These are phyloP conservation scores for Vanderwaltozyma polyspora DNA, from an alignment of 805 yeast species.

Conservation along the genomic window DNA sequence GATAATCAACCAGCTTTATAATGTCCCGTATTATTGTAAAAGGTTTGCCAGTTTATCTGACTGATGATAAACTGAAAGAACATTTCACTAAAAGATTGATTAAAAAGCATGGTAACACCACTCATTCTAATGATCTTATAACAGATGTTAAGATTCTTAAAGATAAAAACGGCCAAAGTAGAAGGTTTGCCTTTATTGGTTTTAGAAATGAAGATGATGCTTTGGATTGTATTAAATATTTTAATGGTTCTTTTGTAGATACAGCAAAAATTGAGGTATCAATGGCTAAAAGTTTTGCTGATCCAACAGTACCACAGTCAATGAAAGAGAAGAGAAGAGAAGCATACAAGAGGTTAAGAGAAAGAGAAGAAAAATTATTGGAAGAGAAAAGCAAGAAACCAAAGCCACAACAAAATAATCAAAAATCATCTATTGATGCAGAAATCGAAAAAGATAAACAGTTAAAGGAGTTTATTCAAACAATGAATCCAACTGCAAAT, in stretches of 20 bases:
- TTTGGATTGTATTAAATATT: conserved; percentile 60
- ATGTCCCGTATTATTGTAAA: conserved; percentile 89
- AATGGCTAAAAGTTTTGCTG: conserved; percentile 76
- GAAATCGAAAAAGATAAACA: conserved; percentile 56
- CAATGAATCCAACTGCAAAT: conserved; percentile 66
- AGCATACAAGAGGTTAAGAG: conserved; percentile 34
- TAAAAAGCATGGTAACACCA: conserved; percentile 13
- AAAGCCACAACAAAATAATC: conserved; percentile 22
- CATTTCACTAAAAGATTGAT: conserved; percentile 41
- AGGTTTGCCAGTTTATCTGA: conserved; percentile 69
- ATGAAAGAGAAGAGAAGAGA: conserved; percentile 44
- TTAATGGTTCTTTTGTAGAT: conserved; percentile 69
- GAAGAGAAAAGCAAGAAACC: conserved; percentile 31
- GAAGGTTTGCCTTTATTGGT: conserved; percentile 91
- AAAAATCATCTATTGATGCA: conserved; percentile 34
- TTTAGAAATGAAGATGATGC: conserved; percentile 69
- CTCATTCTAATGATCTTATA: conserved; percentile 40
- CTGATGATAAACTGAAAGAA: conserved; percentile 58
- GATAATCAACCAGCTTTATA: background rate
- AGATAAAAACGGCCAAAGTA: conserved; percentile 72
- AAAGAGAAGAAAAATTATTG: conserved; percentile 38
- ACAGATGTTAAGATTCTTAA: conserved; percentile 84
- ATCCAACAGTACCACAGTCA: conserved; percentile 67
- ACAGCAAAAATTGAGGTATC: conserved; percentile 72
- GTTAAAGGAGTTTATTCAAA: conserved; percentile 69